These are phyloP conservation scores for Acorus calamus DNA, from an alignment of 106 monocot genomes.

Conservation along the genomic window DNA sequence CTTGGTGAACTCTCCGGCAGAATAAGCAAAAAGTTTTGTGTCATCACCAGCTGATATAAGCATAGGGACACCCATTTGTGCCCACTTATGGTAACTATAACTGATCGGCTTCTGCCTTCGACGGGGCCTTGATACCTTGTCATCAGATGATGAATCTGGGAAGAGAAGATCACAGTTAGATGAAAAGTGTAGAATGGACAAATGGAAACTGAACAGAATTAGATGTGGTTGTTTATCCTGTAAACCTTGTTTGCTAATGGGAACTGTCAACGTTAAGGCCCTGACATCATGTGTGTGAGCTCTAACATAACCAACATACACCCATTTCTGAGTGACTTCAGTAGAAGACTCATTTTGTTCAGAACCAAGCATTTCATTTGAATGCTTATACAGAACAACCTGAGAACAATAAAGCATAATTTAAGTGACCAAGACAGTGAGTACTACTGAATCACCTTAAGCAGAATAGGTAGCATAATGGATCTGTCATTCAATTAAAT, in stretches of 20 bases:
- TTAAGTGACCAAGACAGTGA: not conserved
- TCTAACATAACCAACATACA: constrained; percentile 64
- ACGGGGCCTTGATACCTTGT: constrained; percentile 39
- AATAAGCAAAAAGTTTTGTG: constrained; percentile 89
- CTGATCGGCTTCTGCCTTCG: constrained; percentile 35
- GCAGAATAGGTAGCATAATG: too few species aligned
- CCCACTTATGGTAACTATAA: constrained; percentile 88
- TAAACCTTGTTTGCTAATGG: constrained; percentile 67
- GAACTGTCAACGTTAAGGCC: constrained; percentile 72
- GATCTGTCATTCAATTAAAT: too few species aligned
- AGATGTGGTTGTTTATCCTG: constrained; percentile 1
- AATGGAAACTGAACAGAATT: not conserved
- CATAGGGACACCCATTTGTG: constrained; percentile 83
- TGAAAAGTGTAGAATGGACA: not conserved
- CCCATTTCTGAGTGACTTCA: constrained; percentile 48
- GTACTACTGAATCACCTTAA: too few species aligned
- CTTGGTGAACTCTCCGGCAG: constrained; percentile 78
- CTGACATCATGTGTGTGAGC: constrained; percentile 86
- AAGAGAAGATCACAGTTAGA: not conserved
- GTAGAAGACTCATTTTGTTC: constrained; percentile 10
- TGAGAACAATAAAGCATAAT: constrained; percentile 10
- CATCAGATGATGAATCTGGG: constrained; percentile 51
- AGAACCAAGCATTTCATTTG: constrained; percentile 19
- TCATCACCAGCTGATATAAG: constrained; percentile 94
- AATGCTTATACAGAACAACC: constrained; percentile 83